Evolutionary conservation across 2,329 filamentous ascomycete species (phyloP), one percentile per base, ranked within the genome.

Genomic region (Neofusicoccum kwambonambiense): DNA sequence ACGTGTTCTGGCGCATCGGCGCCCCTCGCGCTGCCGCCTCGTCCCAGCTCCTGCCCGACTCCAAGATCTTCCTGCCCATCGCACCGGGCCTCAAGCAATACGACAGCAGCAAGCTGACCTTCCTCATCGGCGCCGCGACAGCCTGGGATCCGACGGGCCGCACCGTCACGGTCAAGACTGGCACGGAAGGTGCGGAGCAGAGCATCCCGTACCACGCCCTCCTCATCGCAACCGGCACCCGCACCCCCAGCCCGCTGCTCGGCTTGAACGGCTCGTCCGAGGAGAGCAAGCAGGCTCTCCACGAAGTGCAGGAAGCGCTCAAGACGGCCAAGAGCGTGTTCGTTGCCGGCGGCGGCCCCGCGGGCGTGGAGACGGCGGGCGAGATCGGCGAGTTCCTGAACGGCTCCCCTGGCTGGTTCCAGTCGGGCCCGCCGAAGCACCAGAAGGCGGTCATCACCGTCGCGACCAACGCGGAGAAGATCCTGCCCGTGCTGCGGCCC

Each of bases 361-460:
- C 73, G 5, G 77, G 74, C 19, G 70, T 77, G 41, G 76, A 78
- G 69, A 73, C 72, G 5, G 75, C 76, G 2, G 76, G 76, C 39
- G 75, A 78, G 66, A 69, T 79, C 6, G 84, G 82, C 34, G 81
- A 85, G 67, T 76, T 79, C 68, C 75, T 86, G 15, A 86, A 86
- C 65, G 81, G 83, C 1, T 74, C 74, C 1, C 71, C 78, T 0
- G 76, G 80, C 4, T 77, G 72, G 72, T 77, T 82, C 65, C 70
- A 72, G 5, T 70, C 69, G 15, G 69, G 47, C 3, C 56, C 56
- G 41, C 52, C 52, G 11, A 60, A 60, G 52, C 67, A 65, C 51
- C 63, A 31, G 6, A 51, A 54, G 27, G 65, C 41, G 11, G 62
- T 65, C 37, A 72, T 78, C 67, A 75, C 71, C 51, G 71, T 79